phyloP scores from a whole-genome alignment of 129 eudicot species.

The Chrysanthemum seticuspe region DNA sequence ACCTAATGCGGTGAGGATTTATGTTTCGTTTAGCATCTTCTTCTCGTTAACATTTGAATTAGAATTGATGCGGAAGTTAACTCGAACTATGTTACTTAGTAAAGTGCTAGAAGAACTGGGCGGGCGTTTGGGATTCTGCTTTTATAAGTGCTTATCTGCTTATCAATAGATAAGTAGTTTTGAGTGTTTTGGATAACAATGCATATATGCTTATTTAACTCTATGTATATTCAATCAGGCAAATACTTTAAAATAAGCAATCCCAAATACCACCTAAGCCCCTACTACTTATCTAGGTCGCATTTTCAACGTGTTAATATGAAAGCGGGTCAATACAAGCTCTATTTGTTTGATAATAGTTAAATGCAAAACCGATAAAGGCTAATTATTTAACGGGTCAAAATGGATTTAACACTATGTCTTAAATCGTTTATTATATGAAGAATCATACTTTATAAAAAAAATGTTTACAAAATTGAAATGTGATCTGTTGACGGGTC shows the following conservation, averaged over 20 bases:
- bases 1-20: constrained; percentile 66
- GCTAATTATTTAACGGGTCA: no score
- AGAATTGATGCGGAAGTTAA: constrained; percentile 1
- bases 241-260: no score
- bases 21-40: neutral
- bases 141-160: no score
- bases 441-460: neutral
- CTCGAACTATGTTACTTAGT: neutral
- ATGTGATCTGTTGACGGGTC: neutral
- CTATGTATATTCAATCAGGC: no score
- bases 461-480: neutral
- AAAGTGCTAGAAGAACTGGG: neutral
- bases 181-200: no score
- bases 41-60: neutral
- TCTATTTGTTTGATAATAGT: no score
- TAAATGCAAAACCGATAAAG: no score
- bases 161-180: no score
- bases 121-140: no score
- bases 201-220: no score
- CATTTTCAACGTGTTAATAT: neutral
- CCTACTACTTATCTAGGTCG: neutral
- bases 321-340: neutral
- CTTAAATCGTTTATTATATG: neutral
- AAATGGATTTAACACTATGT: neutral
- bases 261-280: neutral